phyloP scores from a whole-genome alignment of 768 basidiomycete species.

The Lactarius trivialis region DNA sequence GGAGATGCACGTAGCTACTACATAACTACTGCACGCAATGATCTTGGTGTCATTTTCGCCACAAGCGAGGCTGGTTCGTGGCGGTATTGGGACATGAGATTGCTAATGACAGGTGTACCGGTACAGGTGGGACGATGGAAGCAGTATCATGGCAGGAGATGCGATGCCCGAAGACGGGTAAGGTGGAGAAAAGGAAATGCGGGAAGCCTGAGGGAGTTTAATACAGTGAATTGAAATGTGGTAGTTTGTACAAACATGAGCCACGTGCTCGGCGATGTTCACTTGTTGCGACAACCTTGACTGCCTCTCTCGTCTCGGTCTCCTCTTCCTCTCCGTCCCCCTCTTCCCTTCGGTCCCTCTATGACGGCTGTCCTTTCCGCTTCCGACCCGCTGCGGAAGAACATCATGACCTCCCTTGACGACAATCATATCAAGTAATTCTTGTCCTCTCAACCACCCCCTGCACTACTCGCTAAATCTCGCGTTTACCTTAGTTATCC shows the following conservation, averaged over 20 bases:
- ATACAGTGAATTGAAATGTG: neutral
- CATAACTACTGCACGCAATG: slow-evolving; percentile 83
- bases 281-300: slow-evolving; percentile 11
- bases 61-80: slow-evolving; percentile 74
- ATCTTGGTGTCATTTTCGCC: slow-evolving; percentile 88
- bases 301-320: neutral
- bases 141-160: slow-evolving; percentile 89
- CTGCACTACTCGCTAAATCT: slow-evolving; percentile 7
- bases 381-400: slow-evolving; percentile 50
- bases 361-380: slow-evolving; percentile 65
- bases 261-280: slow-evolving; percentile 14
- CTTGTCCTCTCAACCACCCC: slow-evolving; percentile 16
- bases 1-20: slow-evolving; percentile 91
- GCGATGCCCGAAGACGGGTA: slow-evolving; percentile 78
- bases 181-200: slow-evolving; percentile 76
- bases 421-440: slow-evolving; percentile 56
- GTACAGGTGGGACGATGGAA: slow-evolving; percentile 69
- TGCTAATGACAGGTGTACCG: neutral
- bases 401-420: slow-evolving; percentile 54
- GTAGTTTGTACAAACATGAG: slow-evolving; percentile 11
- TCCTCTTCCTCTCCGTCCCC: slow-evolving; percentile 18
- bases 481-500: slow-evolving; percentile 41
- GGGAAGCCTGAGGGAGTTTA: slow-evolving; percentile 68
- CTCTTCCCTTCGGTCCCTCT: slow-evolving; percentile 17
- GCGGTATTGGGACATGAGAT: neutral